phyloP scores from a whole-genome alignment of 352 stramenopile genomes.

The Aphanomyces cochlioides region DNA sequence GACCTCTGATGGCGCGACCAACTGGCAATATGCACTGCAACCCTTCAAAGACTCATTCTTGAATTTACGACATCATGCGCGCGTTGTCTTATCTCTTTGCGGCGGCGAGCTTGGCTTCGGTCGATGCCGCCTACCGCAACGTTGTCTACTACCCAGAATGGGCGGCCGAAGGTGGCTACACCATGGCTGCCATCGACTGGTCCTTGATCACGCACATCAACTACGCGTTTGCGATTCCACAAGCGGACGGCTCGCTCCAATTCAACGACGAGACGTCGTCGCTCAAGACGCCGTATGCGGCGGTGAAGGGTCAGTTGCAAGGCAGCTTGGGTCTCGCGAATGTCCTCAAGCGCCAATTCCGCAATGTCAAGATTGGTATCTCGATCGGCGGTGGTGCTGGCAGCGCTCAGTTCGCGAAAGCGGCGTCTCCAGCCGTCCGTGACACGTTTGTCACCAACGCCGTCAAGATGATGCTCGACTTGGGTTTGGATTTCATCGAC shows the following conservation, averaged over 20 bases:
- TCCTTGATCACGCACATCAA: slow-evolving; percentile 9
- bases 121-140: slow-evolving; percentile 1
- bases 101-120: not conserved
- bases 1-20: no score
- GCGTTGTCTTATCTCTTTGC: no score
- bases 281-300: not conserved
- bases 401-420: not conserved
- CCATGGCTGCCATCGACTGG: not conserved
- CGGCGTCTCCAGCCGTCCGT: not conserved
- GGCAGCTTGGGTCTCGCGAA: not conserved
- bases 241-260: not conserved
- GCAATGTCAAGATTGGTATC: not conserved
- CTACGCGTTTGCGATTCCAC: slow-evolving; percentile 3
- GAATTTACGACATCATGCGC: no score
- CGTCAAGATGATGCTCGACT: not conserved
- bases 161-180: not conserved
- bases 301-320: not conserved
- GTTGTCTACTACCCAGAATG: slow-evolving; percentile 17
- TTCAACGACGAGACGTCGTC: not conserved
- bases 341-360: not conserved
- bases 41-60: no score
- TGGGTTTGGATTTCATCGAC: slow-evolving; percentile 8
- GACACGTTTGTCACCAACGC: slow-evolving; percentile 5
- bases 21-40: no score
- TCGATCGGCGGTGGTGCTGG: slow-evolving; percentile 1